A percentile compares a stretch with the other conserved stretches of the same genome.
Conservation (phyloP, 164 flowering plant genomes). For the Magnolia changhungtana region DNA sequence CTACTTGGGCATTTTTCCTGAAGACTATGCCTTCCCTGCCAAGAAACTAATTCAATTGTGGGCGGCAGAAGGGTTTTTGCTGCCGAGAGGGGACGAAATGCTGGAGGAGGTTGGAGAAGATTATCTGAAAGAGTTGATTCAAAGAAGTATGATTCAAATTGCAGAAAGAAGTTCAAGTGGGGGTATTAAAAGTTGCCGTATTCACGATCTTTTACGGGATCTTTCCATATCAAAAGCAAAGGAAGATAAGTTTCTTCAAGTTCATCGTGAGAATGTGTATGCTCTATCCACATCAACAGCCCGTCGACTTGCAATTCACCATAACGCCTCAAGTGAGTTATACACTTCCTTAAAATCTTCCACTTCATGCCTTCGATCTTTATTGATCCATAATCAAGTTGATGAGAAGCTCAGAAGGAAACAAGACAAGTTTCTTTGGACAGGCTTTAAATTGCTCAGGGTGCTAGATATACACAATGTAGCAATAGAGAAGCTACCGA, state of each 20-base stretch:
- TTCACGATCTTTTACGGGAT: background rate
- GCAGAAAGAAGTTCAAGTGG: background rate
- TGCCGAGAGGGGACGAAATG: background rate
- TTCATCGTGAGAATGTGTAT: background rate
- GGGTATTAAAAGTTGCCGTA: background rate
- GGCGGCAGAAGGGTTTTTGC: background rate
- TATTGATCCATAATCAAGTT: too few species aligned
- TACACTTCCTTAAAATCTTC: too few species aligned
- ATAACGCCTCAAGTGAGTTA: too few species aligned
- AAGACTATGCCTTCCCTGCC: background rate
- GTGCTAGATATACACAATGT: background rate
- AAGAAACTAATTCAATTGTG: background rate
- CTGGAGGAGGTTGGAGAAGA: constrained; percentile 1
- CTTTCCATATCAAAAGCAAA: background rate
- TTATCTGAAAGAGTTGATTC: background rate
- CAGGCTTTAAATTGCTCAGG: background rate
- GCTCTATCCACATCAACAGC: background rate
- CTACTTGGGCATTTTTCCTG: background rate
- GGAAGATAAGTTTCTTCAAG: background rate
- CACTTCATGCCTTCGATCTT: too few species aligned
- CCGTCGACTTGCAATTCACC: background rate
- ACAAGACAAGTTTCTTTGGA: background rate
- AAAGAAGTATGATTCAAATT: background rate
- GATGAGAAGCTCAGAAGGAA: too few species aligned
- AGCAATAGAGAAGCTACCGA: background rate